Evolutionary conservation across 768 basidiomycete genomes (phyloP), one percentile per base, ranked within the genome.

Genomic region (Mycena indigotica): DNA sequence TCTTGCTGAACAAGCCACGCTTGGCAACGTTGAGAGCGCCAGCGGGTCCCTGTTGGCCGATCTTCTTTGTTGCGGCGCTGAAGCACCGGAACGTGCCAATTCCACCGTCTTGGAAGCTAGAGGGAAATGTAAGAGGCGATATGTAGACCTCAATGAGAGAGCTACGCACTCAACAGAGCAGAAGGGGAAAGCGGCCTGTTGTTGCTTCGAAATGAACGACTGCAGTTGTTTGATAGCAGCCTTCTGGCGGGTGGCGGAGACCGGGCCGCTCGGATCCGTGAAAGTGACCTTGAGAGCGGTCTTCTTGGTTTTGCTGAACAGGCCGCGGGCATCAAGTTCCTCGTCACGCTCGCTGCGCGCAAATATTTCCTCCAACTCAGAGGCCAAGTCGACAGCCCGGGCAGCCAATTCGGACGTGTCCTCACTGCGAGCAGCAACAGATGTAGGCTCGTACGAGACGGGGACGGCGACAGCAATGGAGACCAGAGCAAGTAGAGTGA

Each of bases 131-230:
- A n/a, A n/a, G n/a, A n/a, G n/a, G n/a, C n/a, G n/a, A n/a, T n/a
- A n/a, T n/a, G n/a, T n/a, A n/a, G n/a, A n/a, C n/a, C n/a, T n/a
- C n/a, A n/a, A n/a, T n/a, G n/a, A n/a, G n/a, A n/a, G n/a, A n/a
- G n/a, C n/a, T n/a, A n/a, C n/a, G n/a, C n/a, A n/a, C n/a, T 46
- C 44, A 46, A 49, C 48, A 13, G 48, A 49, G 48, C 48, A 49
- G 28, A 49, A 49, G 23, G 48, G 48, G 48, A 49, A 49, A 21
- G 8, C 12, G 23, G 24, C 28, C 48, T 49, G 48, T 29, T 49
- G 48, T 6, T 21, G 23, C 21, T 21, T 26, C 23, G 23, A 25
- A 19, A 49, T 29, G 23, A 29, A 10, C 48, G 24, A 25, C 8
- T 21, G 24, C 48, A 49, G 19, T 26, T 26, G 24, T 26, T 49